Percentiles rank a stretch among this genome's conserved stretches.
phyloP scores from a whole-genome alignment of 768 basidiomycete genomes.

The Albatrellus ellisii region DNA sequence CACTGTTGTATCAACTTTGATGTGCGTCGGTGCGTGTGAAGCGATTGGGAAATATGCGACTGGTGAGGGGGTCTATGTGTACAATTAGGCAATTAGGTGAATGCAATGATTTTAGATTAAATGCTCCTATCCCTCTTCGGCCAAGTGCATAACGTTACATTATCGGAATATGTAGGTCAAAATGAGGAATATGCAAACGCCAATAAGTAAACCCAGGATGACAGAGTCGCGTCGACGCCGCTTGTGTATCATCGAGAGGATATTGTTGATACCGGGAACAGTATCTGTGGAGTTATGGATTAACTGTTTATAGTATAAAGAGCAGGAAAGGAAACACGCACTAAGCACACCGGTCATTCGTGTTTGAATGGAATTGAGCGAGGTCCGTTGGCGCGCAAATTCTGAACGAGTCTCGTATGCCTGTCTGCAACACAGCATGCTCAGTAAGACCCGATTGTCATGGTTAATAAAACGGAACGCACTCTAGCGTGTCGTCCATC shows the following conservation, averaged over 20 bases:
- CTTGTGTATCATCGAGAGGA: conserved; percentile 87
- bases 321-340: conserved; percentile 25
- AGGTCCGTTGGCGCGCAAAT: conserved; percentile 69
- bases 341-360: conserved; percentile 78
- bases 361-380: conserved; percentile 66
- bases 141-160: not conserved
- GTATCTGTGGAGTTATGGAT: conserved; percentile 33
- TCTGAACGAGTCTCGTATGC: conserved; percentile 95
- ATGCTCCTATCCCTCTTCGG: conserved; percentile 2
- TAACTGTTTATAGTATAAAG: not conserved
- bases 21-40: too few relatives aligned
- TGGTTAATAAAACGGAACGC: conserved; percentile 17
- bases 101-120: conserved; percentile 5
- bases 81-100: too few relatives aligned
- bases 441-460: conserved; percentile 3
- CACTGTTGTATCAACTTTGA: too few relatives aligned
- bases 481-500: conserved; percentile 89
- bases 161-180: conserved; percentile 32
- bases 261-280: conserved; percentile 89
- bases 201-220: conserved; percentile 81
- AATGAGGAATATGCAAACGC: conserved; percentile 59
- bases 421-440: conserved; percentile 42
- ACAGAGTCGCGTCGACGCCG: conserved; percentile 82
- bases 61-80: conserved; percentile 4
- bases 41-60: too few relatives aligned